phyloP scores from a whole-genome alignment of 352 stramenopile species.

The Pythium apleroticum region DNA sequence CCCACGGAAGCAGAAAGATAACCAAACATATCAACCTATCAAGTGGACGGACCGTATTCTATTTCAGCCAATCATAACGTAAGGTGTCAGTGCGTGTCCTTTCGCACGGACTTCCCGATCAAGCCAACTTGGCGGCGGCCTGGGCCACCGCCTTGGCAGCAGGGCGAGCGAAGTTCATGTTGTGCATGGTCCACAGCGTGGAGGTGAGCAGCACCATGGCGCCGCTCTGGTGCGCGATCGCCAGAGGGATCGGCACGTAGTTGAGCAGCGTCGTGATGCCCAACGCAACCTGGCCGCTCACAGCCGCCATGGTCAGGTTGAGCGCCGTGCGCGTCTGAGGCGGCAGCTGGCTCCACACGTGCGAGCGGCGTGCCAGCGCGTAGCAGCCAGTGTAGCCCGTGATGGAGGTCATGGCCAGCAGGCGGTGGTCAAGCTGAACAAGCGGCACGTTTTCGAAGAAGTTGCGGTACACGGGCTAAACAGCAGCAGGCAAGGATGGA shows the following conservation, averaged over 20 bases:
- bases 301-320: slow-evolving; percentile 75
- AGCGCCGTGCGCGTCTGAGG: slow-evolving; percentile 70
- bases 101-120: neutral
- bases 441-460: slow-evolving; percentile 98
- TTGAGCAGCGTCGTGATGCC: slow-evolving; percentile 97
- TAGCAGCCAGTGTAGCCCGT: slow-evolving; percentile 68
- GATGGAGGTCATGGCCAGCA: slow-evolving; percentile 93
- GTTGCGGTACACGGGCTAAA: slow-evolving; percentile 90
- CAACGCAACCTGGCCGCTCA: slow-evolving; percentile 87
- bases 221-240: slow-evolving; percentile 95
- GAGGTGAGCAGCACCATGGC: slow-evolving; percentile 94
- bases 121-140: slow-evolving; percentile 27
- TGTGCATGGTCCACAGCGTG: slow-evolving; percentile 91
- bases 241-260: slow-evolving; percentile 96
- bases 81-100: slow-evolving; percentile 4
- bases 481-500: neutral
- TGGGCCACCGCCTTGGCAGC: slow-evolving; percentile 43
- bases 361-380: slow-evolving; percentile 56
- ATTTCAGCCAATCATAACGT: slow-evolving; percentile 24
- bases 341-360: slow-evolving; percentile 88
- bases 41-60: neutral
- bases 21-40: slow-evolving; percentile 6
- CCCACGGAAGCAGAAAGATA: neutral
- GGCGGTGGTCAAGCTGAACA: slow-evolving; percentile 98
- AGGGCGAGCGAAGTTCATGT: slow-evolving; percentile 83